Base-by-base conservation (phyloP, 495 filamentous ascomycete species). In the Tuber calosporum region DNA sequence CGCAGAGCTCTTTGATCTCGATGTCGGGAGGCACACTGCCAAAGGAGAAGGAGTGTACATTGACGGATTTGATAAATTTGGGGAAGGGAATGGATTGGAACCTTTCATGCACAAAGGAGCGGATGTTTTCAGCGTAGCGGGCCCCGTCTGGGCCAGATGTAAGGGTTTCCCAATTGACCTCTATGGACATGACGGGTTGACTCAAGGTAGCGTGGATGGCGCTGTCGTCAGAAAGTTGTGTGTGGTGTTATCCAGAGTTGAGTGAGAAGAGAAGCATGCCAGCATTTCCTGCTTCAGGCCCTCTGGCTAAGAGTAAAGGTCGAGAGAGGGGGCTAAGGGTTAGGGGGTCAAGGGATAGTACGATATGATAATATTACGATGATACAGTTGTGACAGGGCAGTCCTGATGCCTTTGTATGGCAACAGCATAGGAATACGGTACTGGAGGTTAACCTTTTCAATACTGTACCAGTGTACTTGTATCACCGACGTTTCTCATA, bases 1-100 rank as follows among this genome's bases (percentile, higher is more conserved):
- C 94, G 79, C 94, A 94, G 73, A 99, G 92, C 79, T 97, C 94
- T 83, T 97, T 97, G 66, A 99, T 88, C 82, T 96, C 93, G 37
- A 99, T 84, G 73, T 93, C 88, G 1, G 95, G 95, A 1, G 90
- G 86, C 68, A 95, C 88, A 2, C 85, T 87, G 34, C 95, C 95
- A 79, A 99, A 98, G 36, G 94, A 90, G 81, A 99, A 99, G 62
- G 91, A 89, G 82, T 97, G 94, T 38, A 97, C 93, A 30, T 94
- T 89, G 53, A 99, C 96, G 15, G 92, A 94, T 75, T 95, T 93
- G 83, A 99, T 97, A 85, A 98, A 97, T 69, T 93, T 91, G 45
- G 95, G 95, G 40, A 99, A 87, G 20, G 91, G 86, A 62, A 97
- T 89, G 68, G 92, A 87, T 83, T 99, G 95, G 84, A 99, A 99